A percentile compares a stretch with the other conserved stretches of the same genome.
Conservation (phyloP, 306 rosid species). For the Myrica gale region DNA sequence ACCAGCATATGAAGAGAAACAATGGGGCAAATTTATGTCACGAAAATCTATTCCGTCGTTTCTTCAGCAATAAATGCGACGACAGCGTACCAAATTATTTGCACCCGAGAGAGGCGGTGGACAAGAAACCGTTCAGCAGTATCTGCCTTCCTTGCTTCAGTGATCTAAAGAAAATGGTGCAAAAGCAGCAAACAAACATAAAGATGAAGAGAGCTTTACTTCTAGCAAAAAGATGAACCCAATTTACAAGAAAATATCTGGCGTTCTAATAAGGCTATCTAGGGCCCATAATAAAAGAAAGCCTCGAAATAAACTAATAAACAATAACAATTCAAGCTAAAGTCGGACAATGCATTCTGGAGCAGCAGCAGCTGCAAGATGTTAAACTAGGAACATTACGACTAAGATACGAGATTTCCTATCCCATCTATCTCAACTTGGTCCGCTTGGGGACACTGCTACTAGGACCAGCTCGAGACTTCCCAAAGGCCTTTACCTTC, state of each 20-base stretch:
- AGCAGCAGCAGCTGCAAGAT: neutral
- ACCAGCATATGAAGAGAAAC: neutral
- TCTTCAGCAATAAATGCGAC: neutral
- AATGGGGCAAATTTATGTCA: neutral
- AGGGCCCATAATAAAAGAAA: neutral
- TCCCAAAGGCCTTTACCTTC: constrained; percentile 79
- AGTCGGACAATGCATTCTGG: neutral
- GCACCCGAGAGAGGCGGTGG: neutral
- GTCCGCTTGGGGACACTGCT: constrained; percentile 60
- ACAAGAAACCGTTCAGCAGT: neutral
- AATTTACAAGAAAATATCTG: constrained; percentile 1
- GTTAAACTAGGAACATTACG: neutral
- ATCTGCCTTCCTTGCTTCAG: neutral
- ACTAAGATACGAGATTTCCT: neutral
- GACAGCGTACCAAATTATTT: neutral
- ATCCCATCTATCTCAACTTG: constrained; percentile 53
- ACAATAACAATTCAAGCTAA: constrained; percentile 7
- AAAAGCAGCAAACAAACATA: neutral
- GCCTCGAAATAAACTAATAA: neutral
- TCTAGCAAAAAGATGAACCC: constrained; percentile 2
- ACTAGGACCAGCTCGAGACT: constrained; percentile 56
- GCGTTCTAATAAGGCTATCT: neutral
- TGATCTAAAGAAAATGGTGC: neutral
- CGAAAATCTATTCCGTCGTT: too few relatives aligned
- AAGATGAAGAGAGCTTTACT: neutral